Base-by-base conservation (phyloP, 1,139 yeast species). In the Arxiozyma bovina region DNA sequence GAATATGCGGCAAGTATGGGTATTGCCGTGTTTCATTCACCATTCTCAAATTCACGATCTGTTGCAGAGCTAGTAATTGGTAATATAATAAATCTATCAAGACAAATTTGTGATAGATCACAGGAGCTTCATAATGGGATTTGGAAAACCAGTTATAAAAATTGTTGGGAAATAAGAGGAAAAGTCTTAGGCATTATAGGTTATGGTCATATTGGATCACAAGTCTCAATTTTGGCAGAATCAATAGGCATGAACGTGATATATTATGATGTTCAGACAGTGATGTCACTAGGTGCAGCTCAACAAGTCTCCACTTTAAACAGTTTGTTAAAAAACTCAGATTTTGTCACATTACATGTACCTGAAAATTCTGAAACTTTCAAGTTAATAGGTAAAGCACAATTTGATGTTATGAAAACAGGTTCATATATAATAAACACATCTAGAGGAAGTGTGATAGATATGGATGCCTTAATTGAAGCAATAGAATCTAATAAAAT, bases 141-240 rank as follows among this genome's bases (percentile, higher is more conserved):
- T 60, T 93, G 99, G 99, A 93, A 94, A 77, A 93, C 93, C 76
- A 97, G 91, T 62, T 79, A 89, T 66, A 79, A 90, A 64, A 90
- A 82, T 73, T 93, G 99, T 77, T 94, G 99, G 99, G 99, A 93
- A 77, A 91, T 94, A 64, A 87, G 99, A 76, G 99, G 99, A 64
- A 93, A 93, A 75, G 91, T 99, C 53, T 79, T 93, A 64, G 99
- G 99, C 61, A 93, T 94, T 67, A 79, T 93, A 42, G 99, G 99
- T 61, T 93, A 94, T 68, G 99, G 99, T 64, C 99, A 93, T 72
- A 93, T 93, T 74, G 99, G 99, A 66, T 78, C 98, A 48, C 99
- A 93, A 75, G 83, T 93, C 70, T 87, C 96, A 7, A 99, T 93
- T 23, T 78, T 93, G 63, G 98, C 99, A 50, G 99, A 93, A 77